Evolutionary conservation across 2,329 filamentous ascomycete species (phyloP).

Genomic region (Diaporthe humulicola): DNA sequence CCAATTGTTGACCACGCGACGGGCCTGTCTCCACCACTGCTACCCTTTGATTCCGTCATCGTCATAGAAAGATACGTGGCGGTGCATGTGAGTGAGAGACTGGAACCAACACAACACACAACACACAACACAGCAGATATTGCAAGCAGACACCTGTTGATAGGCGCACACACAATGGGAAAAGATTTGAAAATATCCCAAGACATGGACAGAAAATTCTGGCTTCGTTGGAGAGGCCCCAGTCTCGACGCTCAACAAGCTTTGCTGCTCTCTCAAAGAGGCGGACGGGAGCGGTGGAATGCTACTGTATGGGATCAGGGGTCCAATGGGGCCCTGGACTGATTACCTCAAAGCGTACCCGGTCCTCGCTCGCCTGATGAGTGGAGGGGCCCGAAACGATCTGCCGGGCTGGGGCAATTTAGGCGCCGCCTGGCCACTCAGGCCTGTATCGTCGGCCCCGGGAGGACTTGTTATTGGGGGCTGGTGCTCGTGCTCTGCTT

Average conservation of each 20-base stretch:
- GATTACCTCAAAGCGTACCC: constrained; percentile 18
- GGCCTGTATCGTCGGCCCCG: not conserved
- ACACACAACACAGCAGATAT: constrained; percentile 19
- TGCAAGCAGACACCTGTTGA: not conserved
- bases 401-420: constrained; percentile 28
- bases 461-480: constrained; percentile 1
- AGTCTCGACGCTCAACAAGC: constrained; percentile 7
- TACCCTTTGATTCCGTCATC: constrained; percentile 28
- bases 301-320: constrained; percentile 20
- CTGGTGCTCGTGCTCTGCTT: not conserved
- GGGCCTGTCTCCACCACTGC: constrained; percentile 22
- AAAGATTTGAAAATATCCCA: not conserved
- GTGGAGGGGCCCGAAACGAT: constrained; percentile 25
- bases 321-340: constrained; percentile 1
- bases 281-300: constrained; percentile 22
- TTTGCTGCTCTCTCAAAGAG: not conserved
- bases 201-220: too few relatives aligned
- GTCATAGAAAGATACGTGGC: constrained; percentile 32
- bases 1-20: constrained; percentile 4
- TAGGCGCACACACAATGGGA: not conserved
- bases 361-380: not conserved
- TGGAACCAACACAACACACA: constrained; percentile 20
- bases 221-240: not conserved
- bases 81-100: constrained; percentile 21
- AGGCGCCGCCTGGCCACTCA: constrained; percentile 24